Evolutionary conservation across 2,329 filamentous ascomycete genomes (phyloP).

Genomic region (Coniochaeta prunicola): DNA sequence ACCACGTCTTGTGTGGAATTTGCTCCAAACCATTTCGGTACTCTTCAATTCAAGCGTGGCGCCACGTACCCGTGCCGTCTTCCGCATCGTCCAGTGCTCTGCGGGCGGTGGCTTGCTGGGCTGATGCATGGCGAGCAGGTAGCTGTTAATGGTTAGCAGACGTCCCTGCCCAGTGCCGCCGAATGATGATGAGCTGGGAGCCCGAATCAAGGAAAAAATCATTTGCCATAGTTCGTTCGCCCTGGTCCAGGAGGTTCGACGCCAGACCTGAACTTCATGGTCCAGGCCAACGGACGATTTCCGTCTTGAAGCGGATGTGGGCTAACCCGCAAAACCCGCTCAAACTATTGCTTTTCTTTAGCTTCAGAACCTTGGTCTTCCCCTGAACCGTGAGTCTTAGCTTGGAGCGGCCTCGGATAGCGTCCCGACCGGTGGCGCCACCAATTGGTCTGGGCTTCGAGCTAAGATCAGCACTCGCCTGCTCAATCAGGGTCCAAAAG

Average conservation of each 20-base stretch:
- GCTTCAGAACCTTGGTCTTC: background rate
- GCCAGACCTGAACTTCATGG: background rate
- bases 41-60: background rate
- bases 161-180: background rate
- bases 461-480: background rate
- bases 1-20: background rate
- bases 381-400: background rate
- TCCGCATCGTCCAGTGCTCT: background rate
- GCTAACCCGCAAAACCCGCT: background rate
- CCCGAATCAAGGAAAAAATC: background rate
- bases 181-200: background rate
- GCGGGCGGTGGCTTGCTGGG: background rate
- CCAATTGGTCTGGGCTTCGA: background rate
- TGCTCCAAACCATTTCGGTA: background rate
- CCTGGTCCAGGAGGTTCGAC: background rate
- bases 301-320: background rate
- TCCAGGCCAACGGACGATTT: background rate
- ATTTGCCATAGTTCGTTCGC: background rate
- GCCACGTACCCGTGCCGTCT: background rate
- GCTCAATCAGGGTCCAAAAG: background rate
- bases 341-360: background rate
- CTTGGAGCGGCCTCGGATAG: background rate
- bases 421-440: background rate
- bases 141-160: background rate
- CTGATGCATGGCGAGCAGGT: background rate